phyloP scores from a whole-genome alignment of 2,329 filamentous ascomycete genomes.

The Stemphylium beticola region DNA sequence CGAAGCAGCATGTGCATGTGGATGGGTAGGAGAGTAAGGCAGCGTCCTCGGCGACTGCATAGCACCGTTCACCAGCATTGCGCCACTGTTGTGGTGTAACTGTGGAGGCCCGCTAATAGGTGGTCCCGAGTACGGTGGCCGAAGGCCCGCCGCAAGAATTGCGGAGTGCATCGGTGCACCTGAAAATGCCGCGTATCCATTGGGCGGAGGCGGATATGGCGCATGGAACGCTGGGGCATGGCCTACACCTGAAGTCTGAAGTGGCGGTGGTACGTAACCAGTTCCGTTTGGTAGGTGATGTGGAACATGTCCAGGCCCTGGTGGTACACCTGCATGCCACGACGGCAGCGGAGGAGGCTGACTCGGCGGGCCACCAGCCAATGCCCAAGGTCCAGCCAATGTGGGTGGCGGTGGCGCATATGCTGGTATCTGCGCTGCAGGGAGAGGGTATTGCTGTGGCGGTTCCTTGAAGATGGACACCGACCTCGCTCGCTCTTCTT shows the following conservation, averaged over 20 bases:
- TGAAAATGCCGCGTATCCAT: conserved; percentile 44
- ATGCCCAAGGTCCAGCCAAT: conserved; percentile 28
- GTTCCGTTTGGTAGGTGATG: conserved; percentile 43
- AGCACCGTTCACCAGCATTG: conserved; percentile 44
- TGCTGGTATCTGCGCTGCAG: conserved; percentile 40
- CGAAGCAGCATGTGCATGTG: conserved; percentile 41
- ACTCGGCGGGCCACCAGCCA: conserved; percentile 27
- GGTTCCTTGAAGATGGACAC: conserved; percentile 40
- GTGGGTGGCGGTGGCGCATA: conserved; percentile 29
- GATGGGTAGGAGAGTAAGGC: conserved; percentile 47
- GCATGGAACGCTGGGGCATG: conserved; percentile 43
- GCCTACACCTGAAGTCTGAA: conserved; percentile 30
- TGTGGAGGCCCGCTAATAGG: conserved; percentile 38
- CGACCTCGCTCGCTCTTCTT: conserved; percentile 39
- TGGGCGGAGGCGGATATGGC: conserved; percentile 39
- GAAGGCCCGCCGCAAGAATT: conserved; percentile 36
- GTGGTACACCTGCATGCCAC: conserved; percentile 39
- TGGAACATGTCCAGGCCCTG: conserved; percentile 29
- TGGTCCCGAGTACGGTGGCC: conserved; percentile 37
- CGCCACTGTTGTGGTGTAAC: conserved; percentile 41
- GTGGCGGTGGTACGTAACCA: conserved; percentile 29
- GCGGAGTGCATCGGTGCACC: conserved; percentile 37
- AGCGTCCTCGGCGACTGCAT: conserved; percentile 46
- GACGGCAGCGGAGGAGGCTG: conserved; percentile 40
- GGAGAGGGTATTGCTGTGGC: conserved; percentile 39